Evolutionary conservation across 106 monocot genomes (phyloP).

Genomic region (Triglochin maritima): DNA sequence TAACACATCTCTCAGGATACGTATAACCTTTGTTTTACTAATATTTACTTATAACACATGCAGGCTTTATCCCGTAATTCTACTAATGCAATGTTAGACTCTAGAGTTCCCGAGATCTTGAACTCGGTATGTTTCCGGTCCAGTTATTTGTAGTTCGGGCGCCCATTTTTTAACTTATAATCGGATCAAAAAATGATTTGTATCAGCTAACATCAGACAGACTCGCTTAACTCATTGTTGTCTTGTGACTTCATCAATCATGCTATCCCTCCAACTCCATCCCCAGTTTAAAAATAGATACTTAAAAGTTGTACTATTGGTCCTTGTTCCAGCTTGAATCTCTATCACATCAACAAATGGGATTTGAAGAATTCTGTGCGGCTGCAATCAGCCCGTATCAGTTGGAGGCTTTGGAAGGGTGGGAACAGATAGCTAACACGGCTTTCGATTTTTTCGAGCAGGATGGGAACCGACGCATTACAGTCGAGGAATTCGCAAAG

Average conservation of each 20-base stretch:
- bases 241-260: no score
- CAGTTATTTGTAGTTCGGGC: not conserved
- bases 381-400: slow-evolving; percentile 66
- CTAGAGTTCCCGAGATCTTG: slow-evolving; percentile 57
- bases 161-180: no score
- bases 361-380: slow-evolving; percentile 79
- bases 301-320: not conserved
- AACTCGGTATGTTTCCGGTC: slow-evolving; percentile 24
- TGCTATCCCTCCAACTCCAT: not conserved
- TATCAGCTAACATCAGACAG: no score
- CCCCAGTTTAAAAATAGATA: not conserved
- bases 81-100: slow-evolving; percentile 66
- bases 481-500: slow-evolving; percentile 81
- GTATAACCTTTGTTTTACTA: not conserved
- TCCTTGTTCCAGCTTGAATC: slow-evolving; percentile 37
- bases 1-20: not conserved
- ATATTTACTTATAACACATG: not conserved
- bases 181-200: no score
- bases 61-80: slow-evolving; percentile 54
- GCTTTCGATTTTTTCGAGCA: slow-evolving; percentile 80
- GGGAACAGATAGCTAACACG: slow-evolving; percentile 69
- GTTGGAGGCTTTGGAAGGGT: slow-evolving; percentile 72
- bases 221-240: no score
- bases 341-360: slow-evolving; percentile 74
- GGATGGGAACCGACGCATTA: slow-evolving; percentile 68